phyloP scores from a whole-genome alignment of 2,329 filamentous ascomycete genomes.

The Aspergillus candidus region DNA sequence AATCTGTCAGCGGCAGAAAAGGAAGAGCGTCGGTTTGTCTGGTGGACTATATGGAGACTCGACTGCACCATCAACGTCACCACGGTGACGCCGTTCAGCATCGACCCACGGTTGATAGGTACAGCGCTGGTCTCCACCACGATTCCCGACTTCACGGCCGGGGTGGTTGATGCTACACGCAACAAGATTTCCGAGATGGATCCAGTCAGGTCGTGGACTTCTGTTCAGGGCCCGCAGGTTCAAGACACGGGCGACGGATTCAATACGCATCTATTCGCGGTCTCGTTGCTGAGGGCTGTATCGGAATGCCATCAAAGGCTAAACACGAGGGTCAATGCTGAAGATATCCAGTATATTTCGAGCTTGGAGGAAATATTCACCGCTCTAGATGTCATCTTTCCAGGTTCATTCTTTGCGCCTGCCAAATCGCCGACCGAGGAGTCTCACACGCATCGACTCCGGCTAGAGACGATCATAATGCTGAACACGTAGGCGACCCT shows the following conservation, averaged over 20 bases:
- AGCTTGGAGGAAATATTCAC: neutral
- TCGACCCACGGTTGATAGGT: neutral
- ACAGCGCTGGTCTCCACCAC: neutral
- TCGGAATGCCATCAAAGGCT: neutral
- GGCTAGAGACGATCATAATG: neutral
- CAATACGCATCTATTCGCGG: neutral
- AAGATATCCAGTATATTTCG: neutral
- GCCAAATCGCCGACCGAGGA: neutral
- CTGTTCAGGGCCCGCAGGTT: neutral
- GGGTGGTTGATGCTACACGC: neutral
- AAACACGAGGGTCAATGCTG: neutral
- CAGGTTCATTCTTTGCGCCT: neutral
- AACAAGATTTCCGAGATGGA: neutral
- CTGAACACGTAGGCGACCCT: neutral
- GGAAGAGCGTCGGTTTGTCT: neutral
- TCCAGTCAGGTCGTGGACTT: neutral
- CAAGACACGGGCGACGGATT: neutral
- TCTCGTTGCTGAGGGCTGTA: neutral
- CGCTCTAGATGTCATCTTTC: neutral
- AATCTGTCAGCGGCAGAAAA: neutral
- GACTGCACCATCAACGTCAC: neutral
- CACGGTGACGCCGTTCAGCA: neutral
- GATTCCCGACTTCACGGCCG: neutral
- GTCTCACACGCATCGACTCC: neutral
- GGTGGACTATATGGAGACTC: neutral